Conservation (phyloP, 2,329 filamentous ascomycete genomes). For the Fusarium cyanostomum region DNA sequence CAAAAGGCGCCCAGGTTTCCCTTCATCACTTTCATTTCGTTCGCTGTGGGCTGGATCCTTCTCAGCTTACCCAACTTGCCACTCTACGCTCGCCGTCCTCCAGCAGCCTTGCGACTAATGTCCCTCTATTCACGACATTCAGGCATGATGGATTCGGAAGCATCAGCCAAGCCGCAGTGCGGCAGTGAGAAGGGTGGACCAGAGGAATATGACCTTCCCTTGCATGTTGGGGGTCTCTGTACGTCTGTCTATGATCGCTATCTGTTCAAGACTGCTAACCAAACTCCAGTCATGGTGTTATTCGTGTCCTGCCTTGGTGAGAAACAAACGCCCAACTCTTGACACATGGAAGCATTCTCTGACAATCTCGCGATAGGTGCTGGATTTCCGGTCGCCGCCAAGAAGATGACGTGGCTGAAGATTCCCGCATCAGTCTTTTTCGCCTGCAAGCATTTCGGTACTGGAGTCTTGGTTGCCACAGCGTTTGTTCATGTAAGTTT, state of each 20-base stretch:
- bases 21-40: not conserved
- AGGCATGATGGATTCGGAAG: no score
- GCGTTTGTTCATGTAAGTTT: conserved; percentile 73
- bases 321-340: accelerated
- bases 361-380: conserved; percentile 47
- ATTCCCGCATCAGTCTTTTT: conserved; percentile 67
- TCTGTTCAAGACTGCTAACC: not conserved
- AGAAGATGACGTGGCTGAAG: conserved; percentile 67
- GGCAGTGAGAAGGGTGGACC: conserved; percentile 19
- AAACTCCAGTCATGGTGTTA: conserved; percentile 41
- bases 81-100: no score
- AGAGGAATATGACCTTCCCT: conserved; percentile 40
- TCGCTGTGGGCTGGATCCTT: not conserved
- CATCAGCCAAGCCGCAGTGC: conserved; percentile 43
- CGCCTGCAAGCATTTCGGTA: conserved; percentile 73
- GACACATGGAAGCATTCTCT: not conserved
- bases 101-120: no score
- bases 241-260: conserved; percentile 7
- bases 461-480: conserved; percentile 76
- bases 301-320: conserved; percentile 42
- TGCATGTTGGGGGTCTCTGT: conserved; percentile 47
- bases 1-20: not conserved
- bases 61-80: not conserved
- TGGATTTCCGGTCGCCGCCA: conserved; percentile 62
- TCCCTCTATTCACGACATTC: no score